Base-by-base conservation (phyloP, 768 basidiomycete species). In the Gelatoporia subvermispora region DNA sequence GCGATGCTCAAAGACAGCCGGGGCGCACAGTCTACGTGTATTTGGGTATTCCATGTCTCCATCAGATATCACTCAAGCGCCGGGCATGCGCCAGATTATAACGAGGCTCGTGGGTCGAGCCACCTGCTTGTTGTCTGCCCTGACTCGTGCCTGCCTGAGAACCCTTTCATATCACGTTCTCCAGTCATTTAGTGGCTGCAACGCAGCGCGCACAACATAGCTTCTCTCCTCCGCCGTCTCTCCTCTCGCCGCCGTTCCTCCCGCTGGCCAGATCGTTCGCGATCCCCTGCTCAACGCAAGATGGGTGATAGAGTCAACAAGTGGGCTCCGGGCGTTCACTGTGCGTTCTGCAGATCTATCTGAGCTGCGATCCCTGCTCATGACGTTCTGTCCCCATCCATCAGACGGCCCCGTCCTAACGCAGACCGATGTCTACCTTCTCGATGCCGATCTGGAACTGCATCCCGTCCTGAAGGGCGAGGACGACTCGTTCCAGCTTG, bases 341-440 rank as follows among this genome's bases (percentile, higher is more conserved):
- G 57, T 58, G 23, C 16, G 55, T 51, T 9, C 21, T 16, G 1
- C 42, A n/a, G n/a, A n/a, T n/a, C n/a, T n/a, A n/a, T 28, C 41
- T 31, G 16, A 28, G 15, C 40, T 13, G 38, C 37, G 17, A 41
- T n/a, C 35, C 8, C 28, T 21, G 24, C 15, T 18, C 2, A 18
- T 18, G 9, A 35, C 15, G 11, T 13, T n/a, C 15, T 21, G 13
- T 20, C 24, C 2, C 34, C 43, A n/a, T n/a, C 41, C 41, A 20
- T 16, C 42, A 90, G 87, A 91, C 65, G 88, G 87, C 0, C 89
- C 89, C 4, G 79, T 91, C 5, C 74, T 92, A 13, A 77, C 79
- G 2, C 85, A 86, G 59, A 89, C 87, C 0, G 89, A 92, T 60
- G 73, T 93, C 13, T 93, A 89, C 64, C 76, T 92, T 3, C 77